phyloP scores from a whole-genome alignment of 1,139 yeast species.

The Yamadazyma siamensis region DNA sequence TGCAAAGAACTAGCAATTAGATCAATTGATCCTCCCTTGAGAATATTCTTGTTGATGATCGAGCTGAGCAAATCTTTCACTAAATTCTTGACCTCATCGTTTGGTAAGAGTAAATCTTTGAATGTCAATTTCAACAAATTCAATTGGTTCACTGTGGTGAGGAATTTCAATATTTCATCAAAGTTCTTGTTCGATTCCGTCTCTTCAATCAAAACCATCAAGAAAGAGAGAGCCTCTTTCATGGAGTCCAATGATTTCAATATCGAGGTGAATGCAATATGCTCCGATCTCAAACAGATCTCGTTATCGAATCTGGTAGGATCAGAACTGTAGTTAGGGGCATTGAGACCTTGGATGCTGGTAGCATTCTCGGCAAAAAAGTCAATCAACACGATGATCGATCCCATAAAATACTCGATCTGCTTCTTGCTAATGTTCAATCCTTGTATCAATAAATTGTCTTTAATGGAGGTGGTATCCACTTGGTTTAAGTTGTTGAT shows the following conservation, averaged over 20 bases:
- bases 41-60: slow-evolving; percentile 80
- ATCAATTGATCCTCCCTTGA: slow-evolving; percentile 93
- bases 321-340: slow-evolving; percentile 47
- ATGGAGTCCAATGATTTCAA: slow-evolving; percentile 72
- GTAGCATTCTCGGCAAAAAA: slow-evolving; percentile 57
- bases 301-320: slow-evolving; percentile 52
- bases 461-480: slow-evolving; percentile 43
- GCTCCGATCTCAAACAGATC: slow-evolving; percentile 85
- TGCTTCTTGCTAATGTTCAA: slow-evolving; percentile 51
- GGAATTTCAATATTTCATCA: slow-evolving; percentile 66
- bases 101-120: slow-evolving; percentile 74
- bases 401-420: slow-evolving; percentile 65
- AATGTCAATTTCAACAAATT: slow-evolving; percentile 67
- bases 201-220: slow-evolving; percentile 80
- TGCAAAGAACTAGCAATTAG: slow-evolving; percentile 83
- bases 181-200: slow-evolving; percentile 45
- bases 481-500: slow-evolving; percentile 34
- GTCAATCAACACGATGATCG: slow-evolving; percentile 58
- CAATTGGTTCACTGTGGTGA: slow-evolving; percentile 63
- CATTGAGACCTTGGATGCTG: slow-evolving; percentile 60
- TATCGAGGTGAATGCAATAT: slow-evolving; percentile 79
- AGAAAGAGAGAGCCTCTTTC: slow-evolving; percentile 86
- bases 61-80: slow-evolving; percentile 86
- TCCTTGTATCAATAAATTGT: slow-evolving; percentile 41
- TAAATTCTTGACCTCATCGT: slow-evolving; percentile 56